Base-by-base conservation (phyloP, 1,284 basidiomycete species). In the Ustilago crameri region DNA sequence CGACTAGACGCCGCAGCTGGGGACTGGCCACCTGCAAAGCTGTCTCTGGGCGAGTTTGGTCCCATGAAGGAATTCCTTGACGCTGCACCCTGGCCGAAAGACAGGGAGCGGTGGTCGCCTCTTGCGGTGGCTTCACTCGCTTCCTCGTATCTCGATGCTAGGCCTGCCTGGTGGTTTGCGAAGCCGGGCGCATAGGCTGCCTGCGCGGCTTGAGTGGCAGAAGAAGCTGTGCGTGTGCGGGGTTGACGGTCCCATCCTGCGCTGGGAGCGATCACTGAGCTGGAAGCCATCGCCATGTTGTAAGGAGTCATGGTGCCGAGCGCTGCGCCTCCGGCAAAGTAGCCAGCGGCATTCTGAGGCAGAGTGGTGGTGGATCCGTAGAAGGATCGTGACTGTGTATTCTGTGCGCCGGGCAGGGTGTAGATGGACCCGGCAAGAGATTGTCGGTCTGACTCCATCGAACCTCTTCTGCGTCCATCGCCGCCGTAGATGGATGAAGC, bases 401-500 rank as follows among this genome's bases (percentile, higher is more conserved):
- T 66, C 47, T 61, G 62, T 22, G 63, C 55, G 10, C 62, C 67
- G 20, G 67, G 67, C 4, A 77, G 54, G 17, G 63, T 72, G 54
- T 75, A 76, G 20, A 78, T 66, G 24, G 76, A 79, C 35, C 70
- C 75, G 56, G 69, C 66, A 18, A 79, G 69, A 12, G 75, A 75
- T 27, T 70, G 68, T 10, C 71, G 62, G 53, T 79, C 76, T 20
- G 76, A 79, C 46, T 79, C 76, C 32, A 75, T 57, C 7, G 76
- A 79, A 22, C 63, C 72, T 40, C 69, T 53, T 22, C 74, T 60
- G 18, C 73, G 53, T 8, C 48, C 63, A 15, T 70, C 73, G 43
- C 65, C 73, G 51, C 65, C 75, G 37, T 77, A 77, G 51, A 77
- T 59, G 15, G 76, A 79, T 12, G 76, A 79, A 3, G 74, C 72